These are phyloP conservation scores for Solanum chiquidenum DNA, from an alignment of 257 asterid genomes.

Conservation along the genomic window DNA sequence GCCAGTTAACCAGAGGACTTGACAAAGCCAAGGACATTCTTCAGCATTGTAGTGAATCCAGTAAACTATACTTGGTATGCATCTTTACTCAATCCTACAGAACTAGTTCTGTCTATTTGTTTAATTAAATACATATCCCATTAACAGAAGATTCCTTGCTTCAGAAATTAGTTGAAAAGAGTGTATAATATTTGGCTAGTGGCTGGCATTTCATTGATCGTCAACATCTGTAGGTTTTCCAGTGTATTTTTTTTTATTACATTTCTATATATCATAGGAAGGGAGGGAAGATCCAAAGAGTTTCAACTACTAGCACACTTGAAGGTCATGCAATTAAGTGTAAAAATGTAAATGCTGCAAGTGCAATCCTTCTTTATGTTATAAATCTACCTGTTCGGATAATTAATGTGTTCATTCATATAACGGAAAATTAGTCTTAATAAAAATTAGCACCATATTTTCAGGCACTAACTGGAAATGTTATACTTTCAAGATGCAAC, in stretches of 20 bases:
- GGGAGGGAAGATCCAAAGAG: background rate
- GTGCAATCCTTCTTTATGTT: background rate
- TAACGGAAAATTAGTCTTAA: background rate
- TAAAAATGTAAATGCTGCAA: background rate
- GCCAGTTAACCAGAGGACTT: conserved; percentile 51
- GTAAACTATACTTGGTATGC: conserved; percentile 82
- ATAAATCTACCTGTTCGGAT: background rate
- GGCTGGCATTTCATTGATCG: background rate
- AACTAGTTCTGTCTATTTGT: background rate
- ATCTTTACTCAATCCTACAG: background rate
- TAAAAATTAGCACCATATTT: background rate
- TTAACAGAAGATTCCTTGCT: background rate
- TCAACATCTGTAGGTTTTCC: background rate
- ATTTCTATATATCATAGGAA: background rate
- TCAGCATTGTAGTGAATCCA: conserved; percentile 66
- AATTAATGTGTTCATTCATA: background rate
- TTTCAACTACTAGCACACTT: background rate
- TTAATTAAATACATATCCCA: background rate
- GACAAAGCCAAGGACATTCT: conserved; percentile 52
- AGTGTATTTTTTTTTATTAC: background rate
- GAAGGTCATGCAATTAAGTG: background rate
- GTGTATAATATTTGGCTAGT: background rate
- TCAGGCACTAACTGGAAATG: conserved; percentile 88
- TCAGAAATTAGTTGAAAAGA: background rate
- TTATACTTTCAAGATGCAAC: conserved; percentile 58